A percentile compares a stretch with the other conserved stretches of the same genome.
Conservation (phyloP, 2,329 filamentous ascomycete genomes). For the Fusarium pseudonygamai region DNA sequence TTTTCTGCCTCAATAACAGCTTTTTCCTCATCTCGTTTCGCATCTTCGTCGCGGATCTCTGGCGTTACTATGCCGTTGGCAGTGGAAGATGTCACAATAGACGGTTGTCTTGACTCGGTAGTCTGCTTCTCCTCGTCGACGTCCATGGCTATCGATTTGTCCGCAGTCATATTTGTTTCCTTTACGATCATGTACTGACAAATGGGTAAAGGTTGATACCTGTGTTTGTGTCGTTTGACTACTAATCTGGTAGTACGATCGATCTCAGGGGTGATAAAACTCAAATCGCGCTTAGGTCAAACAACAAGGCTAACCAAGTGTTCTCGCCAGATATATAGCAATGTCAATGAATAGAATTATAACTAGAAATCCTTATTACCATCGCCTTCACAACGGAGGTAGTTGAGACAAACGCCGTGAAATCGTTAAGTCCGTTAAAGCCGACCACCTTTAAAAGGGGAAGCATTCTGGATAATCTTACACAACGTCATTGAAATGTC, state of each 20-base stretch:
- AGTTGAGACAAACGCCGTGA: not conserved
- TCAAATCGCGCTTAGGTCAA: not conserved
- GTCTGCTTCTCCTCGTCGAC: not conserved
- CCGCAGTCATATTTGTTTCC: fast-evolving
- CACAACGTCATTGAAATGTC: not conserved
- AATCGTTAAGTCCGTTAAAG: not conserved
- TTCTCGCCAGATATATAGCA: fast-evolving
- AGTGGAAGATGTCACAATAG: not conserved
- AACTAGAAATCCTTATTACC: fast-evolving
- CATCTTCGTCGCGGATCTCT: fast-evolving
- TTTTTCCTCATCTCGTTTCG: fast-evolving
- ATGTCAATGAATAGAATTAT: fast-evolving
- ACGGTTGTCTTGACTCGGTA: not conserved
- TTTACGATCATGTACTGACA: fast-evolving
- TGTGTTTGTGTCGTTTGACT: fast-evolving
- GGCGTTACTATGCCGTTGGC: not conserved
- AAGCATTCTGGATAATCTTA: not conserved
- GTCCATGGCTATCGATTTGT: not conserved
- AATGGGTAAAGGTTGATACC: fast-evolving
- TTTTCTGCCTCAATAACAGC: fast-evolving
- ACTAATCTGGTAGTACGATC: fast-evolving
- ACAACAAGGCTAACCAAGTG: not conserved
- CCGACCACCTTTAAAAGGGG: not conserved
- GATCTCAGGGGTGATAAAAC: not conserved
- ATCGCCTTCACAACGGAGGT: not conserved